phyloP scores from a whole-genome alignment of 345 rosid species.

The Kernera saxatilis region DNA sequence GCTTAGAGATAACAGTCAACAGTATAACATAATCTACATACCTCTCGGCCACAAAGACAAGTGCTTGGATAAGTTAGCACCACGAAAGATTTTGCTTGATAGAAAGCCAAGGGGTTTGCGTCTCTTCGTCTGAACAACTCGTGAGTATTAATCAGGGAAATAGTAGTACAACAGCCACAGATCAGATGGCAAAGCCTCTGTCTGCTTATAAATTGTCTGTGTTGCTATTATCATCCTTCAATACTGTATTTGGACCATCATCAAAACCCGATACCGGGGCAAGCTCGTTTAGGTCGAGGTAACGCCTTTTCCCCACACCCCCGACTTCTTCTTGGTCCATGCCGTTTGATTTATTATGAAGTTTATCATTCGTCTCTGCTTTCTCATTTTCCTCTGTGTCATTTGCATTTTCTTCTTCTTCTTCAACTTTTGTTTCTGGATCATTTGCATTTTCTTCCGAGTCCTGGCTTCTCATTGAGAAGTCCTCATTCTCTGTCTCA shows the following conservation, averaged over 20 bases:
- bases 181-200: slow-evolving; percentile 24
- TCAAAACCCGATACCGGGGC: slow-evolving; percentile 89
- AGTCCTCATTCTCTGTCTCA: slow-evolving; percentile 57
- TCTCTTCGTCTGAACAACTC: slow-evolving; percentile 43
- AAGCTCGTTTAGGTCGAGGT: slow-evolving; percentile 86
- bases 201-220: slow-evolving; percentile 38
- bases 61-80: background rate
- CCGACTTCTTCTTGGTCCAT: slow-evolving; percentile 52
- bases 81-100: background rate
- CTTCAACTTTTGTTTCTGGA: slow-evolving; percentile 46
- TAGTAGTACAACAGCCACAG: slow-evolving; percentile 9
- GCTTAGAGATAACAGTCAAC: slow-evolving; percentile 31
- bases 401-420: slow-evolving; percentile 1
- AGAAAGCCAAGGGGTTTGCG: background rate
- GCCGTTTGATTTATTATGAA: slow-evolving; percentile 42
- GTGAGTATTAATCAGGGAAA: slow-evolving; percentile 20
- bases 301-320: slow-evolving; percentile 53
- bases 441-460: slow-evolving; percentile 52
- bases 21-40: slow-evolving; percentile 63
- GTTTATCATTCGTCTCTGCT: slow-evolving; percentile 34
- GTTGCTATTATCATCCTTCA: slow-evolving; percentile 48
- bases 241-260: slow-evolving; percentile 60
- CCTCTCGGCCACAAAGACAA: slow-evolving; percentile 35
- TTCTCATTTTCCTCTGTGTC: slow-evolving; percentile 31
- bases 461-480: slow-evolving; percentile 54